A percentile compares a stretch with the other conserved stretches of the same genome.
Conservation (phyloP, 192 early-diverging fungal species). For the Linnemannia elongata region DNA sequence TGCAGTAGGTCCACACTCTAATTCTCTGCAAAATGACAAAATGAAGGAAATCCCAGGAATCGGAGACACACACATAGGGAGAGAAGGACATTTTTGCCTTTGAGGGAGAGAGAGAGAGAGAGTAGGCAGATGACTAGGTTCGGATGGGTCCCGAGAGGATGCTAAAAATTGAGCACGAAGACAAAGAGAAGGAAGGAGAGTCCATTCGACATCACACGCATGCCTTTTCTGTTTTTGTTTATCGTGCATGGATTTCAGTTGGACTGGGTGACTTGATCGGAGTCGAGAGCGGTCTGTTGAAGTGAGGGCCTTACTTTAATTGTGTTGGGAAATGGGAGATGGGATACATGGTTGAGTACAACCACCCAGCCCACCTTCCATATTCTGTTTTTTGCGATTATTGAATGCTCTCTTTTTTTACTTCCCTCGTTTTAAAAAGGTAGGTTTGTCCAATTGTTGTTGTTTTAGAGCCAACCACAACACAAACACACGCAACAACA, state of each 20-base stretch:
- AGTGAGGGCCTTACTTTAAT: neutral
- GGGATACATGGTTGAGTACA: too few species aligned
- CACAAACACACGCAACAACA: neutral
- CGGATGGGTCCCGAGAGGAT: neutral
- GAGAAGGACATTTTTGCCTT: neutral
- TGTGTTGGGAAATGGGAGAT: neutral
- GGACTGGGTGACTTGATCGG: neutral
- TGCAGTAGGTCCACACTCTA: neutral
- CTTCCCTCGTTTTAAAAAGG: neutral
- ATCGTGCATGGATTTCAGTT: neutral
- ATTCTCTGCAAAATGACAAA: too few species aligned
- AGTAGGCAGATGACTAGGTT: neutral
- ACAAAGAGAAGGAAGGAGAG: neutral
- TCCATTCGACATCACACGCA: slow-evolving; percentile 9
- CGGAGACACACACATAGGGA: too few species aligned
- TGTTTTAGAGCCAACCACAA: neutral
- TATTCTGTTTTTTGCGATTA: neutral
- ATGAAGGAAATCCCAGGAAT: too few species aligned
- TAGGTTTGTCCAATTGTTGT: neutral
- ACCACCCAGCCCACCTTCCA: neutral
- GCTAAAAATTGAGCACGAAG: neutral
- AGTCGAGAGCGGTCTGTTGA: slow-evolving; percentile 5
- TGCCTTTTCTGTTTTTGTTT: neutral
- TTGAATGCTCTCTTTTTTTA: neutral
- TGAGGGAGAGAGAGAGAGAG: too few species aligned